These are phyloP conservation scores for Sutorius eximius DNA, from an alignment of 1,284 basidiomycete species.

Conservation along the genomic window DNA sequence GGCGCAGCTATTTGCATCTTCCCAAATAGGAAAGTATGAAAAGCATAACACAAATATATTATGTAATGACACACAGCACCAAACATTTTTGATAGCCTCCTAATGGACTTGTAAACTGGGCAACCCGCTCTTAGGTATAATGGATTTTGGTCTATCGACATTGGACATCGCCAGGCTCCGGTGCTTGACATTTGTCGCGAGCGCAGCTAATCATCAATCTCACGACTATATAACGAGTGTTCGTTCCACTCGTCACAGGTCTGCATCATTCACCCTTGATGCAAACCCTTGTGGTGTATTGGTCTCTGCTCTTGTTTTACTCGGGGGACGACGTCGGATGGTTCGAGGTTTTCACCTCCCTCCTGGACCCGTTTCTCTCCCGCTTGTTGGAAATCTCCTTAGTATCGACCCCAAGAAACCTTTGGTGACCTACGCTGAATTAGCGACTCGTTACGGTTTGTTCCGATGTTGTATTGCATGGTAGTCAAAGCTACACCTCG, in stretches of 20 bases:
- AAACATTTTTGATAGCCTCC: too few relatives aligned
- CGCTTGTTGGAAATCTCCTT: slow-evolving; percentile 24
- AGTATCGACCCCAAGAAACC: slow-evolving; percentile 21
- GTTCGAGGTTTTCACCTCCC: slow-evolving; percentile 12
- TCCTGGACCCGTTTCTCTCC: slow-evolving; percentile 24
- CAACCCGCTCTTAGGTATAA: too few relatives aligned
- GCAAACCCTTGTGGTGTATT: slow-evolving; percentile 3
- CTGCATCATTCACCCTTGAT: slow-evolving; percentile 4
- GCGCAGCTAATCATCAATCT: neutral
- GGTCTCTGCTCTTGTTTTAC: slow-evolving; percentile 2
- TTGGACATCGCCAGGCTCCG: too few relatives aligned
- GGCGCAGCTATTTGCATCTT: too few relatives aligned
- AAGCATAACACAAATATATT: too few relatives aligned
- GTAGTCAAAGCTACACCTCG: neutral
- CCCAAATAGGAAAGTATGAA: too few relatives aligned
- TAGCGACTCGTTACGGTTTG: slow-evolving; percentile 23
- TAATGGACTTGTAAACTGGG: too few relatives aligned
- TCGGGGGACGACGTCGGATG: slow-evolving; percentile 5
- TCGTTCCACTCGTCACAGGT: neutral
- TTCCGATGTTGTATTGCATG: neutral
- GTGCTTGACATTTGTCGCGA: too few relatives aligned
- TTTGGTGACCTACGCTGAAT: slow-evolving; percentile 24
- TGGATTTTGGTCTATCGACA: too few relatives aligned
- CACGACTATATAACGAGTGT: slow-evolving; percentile 1
- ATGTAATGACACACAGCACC: too few relatives aligned